phyloP scores from a whole-genome alignment of 1,284 basidiomycete genomes.

The Marasmius fiardii region DNA sequence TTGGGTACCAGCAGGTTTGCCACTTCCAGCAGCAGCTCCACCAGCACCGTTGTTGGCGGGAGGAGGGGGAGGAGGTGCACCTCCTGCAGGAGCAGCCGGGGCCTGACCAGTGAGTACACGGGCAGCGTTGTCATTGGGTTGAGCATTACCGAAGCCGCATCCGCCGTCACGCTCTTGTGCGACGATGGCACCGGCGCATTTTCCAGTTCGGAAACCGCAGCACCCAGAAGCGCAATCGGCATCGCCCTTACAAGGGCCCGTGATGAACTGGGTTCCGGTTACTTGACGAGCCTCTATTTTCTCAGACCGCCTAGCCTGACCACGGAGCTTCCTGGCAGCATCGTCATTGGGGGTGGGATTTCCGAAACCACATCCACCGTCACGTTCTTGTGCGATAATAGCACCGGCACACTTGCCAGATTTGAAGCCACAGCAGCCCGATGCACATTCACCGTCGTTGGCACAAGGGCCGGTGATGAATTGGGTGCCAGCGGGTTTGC shows the following conservation, averaged over 20 bases:
- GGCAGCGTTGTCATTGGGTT: not conserved
- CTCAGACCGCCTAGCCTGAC: not conserved
- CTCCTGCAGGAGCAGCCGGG: not conserved
- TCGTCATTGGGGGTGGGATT: not conserved
- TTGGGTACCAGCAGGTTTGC: not conserved
- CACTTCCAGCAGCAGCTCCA: not conserved
- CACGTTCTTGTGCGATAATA: not conserved
- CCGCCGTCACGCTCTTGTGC: not conserved
- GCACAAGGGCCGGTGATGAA: not conserved
- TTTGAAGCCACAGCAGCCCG: not conserved
- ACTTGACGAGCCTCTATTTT: not conserved
- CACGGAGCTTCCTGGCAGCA: not conserved
- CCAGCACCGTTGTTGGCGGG: not conserved
- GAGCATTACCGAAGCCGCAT: not conserved
- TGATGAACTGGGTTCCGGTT: not conserved
- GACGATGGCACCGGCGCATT: not conserved
- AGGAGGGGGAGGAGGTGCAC: not conserved
- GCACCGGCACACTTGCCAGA: not conserved
- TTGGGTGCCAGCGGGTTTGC: not conserved
- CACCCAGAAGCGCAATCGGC: not conserved
- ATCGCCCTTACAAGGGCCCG: not conserved
- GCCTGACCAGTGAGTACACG: not conserved
- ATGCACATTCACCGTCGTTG: not conserved
- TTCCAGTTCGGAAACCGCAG: not conserved
- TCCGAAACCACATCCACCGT: not conserved